Evolutionary conservation across 805 yeast species (phyloP).

Genomic region (Teunomyces panamensis): DNA sequence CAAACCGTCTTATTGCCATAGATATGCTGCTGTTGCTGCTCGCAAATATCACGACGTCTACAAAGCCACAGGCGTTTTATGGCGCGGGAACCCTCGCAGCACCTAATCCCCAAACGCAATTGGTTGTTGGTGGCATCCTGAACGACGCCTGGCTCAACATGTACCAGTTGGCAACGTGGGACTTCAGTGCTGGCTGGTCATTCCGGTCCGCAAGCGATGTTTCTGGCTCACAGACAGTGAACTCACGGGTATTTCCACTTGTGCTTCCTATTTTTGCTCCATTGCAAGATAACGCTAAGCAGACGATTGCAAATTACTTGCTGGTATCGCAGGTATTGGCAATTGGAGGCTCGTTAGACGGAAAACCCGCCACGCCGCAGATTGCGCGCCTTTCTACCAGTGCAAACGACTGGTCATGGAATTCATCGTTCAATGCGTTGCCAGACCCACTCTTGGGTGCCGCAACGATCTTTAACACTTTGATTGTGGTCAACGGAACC

Average conservation of each 20-base stretch:
- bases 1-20: constrained; percentile 44
- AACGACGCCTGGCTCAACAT: constrained; percentile 65
- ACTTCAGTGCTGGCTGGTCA: constrained; percentile 64
- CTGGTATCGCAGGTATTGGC: constrained; percentile 44
- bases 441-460: constrained; percentile 36
- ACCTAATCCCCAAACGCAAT: constrained; percentile 43
- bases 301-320: constrained; percentile 31
- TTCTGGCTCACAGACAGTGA: constrained; percentile 28
- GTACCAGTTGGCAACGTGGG: constrained; percentile 74
- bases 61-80: constrained; percentile 55
- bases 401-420: constrained; percentile 40
- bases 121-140: constrained; percentile 67
- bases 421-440: constrained; percentile 11
- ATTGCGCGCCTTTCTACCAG: constrained; percentile 38
- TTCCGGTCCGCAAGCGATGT: constrained; percentile 34
- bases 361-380: constrained; percentile 40
- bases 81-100: constrained; percentile 48
- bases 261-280: constrained; percentile 52
- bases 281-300: constrained; percentile 16
- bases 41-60: constrained; percentile 43
- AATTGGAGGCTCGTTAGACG: constrained; percentile 56
- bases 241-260: constrained; percentile 53
- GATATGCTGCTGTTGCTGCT: constrained; percentile 33
- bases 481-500: constrained; percentile 39
- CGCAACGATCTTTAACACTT: constrained; percentile 48